Conservation (phyloP, 23 red algal species). For the Agarophyton chilense region DNA sequence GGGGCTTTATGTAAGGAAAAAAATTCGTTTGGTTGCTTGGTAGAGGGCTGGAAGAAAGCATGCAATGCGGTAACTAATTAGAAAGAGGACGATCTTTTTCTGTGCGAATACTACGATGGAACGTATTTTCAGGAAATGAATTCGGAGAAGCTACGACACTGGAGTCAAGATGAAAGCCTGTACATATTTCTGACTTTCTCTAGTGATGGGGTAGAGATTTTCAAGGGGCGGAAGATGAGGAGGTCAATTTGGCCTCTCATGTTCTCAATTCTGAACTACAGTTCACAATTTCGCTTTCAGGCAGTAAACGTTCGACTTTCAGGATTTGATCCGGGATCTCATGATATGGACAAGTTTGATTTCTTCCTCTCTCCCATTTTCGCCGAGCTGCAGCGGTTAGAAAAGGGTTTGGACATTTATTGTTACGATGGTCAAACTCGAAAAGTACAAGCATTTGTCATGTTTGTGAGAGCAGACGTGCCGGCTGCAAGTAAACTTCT, state of each 20-base stretch:
- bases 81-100: too few species aligned
- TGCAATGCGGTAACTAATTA: too few species aligned
- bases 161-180: not conserved
- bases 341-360: not conserved
- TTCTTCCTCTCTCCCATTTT: not conserved
- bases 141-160: not conserved
- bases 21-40: too few species aligned
- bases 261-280: too few species aligned
- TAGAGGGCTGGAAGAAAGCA: too few species aligned
- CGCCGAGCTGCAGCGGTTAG: not conserved
- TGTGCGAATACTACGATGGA: constrained; percentile 16
- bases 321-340: too few species aligned
- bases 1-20: too few species aligned
- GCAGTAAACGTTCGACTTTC: too few species aligned
- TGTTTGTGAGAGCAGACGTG: not conserved
- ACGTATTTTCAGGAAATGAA: not conserved
- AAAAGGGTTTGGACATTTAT: too few species aligned
- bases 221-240: not conserved
- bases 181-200: constrained; percentile 12
- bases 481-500: constrained; percentile 13
- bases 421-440: not conserved
- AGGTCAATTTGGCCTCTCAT: not conserved
- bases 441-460: not conserved
- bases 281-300: too few species aligned
- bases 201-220: not conserved